A percentile compares a stretch with the other conserved stretches of the same genome.
phyloP scores from a whole-genome alignment of 306 rosid genomes.

The Ormosia emarginata region DNA sequence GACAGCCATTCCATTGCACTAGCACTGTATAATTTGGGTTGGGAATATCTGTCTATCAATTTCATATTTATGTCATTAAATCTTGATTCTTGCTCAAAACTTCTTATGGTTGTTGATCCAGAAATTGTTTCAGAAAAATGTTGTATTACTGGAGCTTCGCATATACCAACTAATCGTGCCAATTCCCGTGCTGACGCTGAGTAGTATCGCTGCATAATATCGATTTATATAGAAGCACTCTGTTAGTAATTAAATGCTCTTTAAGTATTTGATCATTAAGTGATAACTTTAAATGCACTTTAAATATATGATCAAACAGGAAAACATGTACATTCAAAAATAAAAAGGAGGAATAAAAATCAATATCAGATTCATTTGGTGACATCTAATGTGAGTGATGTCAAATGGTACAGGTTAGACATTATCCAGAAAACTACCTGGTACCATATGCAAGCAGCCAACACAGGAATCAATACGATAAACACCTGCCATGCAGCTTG shows the following conservation, averaged over 20 bases:
- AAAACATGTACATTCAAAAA: neutral
- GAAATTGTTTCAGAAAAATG: slow-evolving; percentile 82
- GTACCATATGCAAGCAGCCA: slow-evolving; percentile 39
- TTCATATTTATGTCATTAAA: slow-evolving; percentile 64
- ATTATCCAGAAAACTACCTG: slow-evolving; percentile 31
- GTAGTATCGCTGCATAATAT: slow-evolving; percentile 60
- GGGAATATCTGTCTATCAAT: slow-evolving; percentile 60
- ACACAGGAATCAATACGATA: slow-evolving; percentile 39
- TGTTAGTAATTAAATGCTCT: neutral
- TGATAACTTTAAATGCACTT: neutral
- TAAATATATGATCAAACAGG: neutral
- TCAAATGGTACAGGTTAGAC: neutral
- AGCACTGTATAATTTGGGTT: slow-evolving; percentile 55
- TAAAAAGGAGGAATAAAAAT: neutral
- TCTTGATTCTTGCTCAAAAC: slow-evolving; percentile 71
- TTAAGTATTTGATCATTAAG: neutral
- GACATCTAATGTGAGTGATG: neutral
- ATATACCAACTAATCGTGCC: slow-evolving; percentile 71
- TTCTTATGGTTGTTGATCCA: slow-evolving; percentile 73
- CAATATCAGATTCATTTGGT: neutral
- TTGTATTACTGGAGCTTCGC: slow-evolving; percentile 88
- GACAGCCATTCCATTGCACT: slow-evolving; percentile 76
- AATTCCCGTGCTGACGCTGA: slow-evolving; percentile 67
- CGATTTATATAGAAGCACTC: neutral
- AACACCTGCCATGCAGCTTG: slow-evolving; percentile 44